These are phyloP conservation scores for Boletus pseudo-olivaceus DNA, from an alignment of 768 basidiomycete genomes.

Conservation along the genomic window DNA sequence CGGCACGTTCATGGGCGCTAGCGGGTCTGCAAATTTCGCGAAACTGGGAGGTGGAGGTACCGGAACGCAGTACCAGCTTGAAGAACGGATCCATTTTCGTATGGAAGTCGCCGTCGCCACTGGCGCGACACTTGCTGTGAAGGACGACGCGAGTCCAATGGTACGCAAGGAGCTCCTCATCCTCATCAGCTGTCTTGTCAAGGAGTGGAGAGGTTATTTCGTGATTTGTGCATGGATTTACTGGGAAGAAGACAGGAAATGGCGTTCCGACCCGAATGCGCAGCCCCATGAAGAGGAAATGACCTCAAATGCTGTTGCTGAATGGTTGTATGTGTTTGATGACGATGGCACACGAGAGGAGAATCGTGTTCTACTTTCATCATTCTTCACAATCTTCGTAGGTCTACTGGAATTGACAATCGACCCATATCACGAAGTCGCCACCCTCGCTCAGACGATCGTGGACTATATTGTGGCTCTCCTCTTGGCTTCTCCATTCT, in stretches of 20 bases:
- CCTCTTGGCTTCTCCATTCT: conserved; percentile 86
- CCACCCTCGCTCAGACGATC: conserved; percentile 84
- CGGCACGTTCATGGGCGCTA: conserved; percentile 90
- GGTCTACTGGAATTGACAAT: conserved; percentile 86
- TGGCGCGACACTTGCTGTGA: conserved; percentile 80
- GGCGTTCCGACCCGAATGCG: conserved; percentile 40
- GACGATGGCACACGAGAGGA: conserved; percentile 68
- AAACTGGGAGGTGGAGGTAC: conserved; percentile 81
- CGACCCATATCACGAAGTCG: conserved; percentile 92
- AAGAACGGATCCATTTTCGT: conserved; percentile 76
- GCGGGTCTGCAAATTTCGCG: conserved; percentile 62
- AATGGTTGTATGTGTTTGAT: conserved; percentile 76
- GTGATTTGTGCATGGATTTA: conserved; percentile 96
- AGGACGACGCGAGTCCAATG: conserved; percentile 95
- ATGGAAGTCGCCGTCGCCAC: conserved; percentile 93
- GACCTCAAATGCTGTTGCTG: conserved; percentile 64
- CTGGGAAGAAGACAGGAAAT: conserved; percentile 84
- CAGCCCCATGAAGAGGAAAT: conserved; percentile 63
- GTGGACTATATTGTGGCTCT: conserved; percentile 91
- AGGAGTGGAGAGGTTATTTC: conserved; percentile 96
- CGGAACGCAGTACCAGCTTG: conserved; percentile 71
- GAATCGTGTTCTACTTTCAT: conserved; percentile 81
- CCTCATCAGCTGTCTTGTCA: conserved; percentile 87
- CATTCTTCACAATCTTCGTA: conserved; percentile 90
- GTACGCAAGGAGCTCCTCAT: conserved; percentile 92